Evolutionary conservation across 108 stramenopile genomes (phyloP).

Genomic region (Cylindrotheca fusiformis): DNA sequence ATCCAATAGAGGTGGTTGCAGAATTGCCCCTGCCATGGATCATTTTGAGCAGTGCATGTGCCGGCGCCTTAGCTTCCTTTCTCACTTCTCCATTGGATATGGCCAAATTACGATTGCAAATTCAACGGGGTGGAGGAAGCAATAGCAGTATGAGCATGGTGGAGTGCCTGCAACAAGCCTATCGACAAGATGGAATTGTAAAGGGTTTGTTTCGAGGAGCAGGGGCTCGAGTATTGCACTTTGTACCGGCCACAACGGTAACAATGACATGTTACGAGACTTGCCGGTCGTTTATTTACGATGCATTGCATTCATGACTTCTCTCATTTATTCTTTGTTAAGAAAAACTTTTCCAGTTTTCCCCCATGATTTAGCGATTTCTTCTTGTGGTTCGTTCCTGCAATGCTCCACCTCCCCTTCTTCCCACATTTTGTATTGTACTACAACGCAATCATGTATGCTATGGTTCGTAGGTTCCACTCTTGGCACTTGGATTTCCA

Average conservation of each 20-base stretch:
- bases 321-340: too few species aligned
- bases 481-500: slow-evolving; percentile 43
- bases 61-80: slow-evolving; percentile 90
- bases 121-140: slow-evolving; percentile 59
- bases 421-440: not conserved
- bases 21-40: slow-evolving; percentile 59
- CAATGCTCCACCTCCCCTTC: too few species aligned
- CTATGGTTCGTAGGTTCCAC: slow-evolving; percentile 42
- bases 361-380: too few species aligned
- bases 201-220: slow-evolving; percentile 91
- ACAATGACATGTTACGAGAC: slow-evolving; percentile 94
- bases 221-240: slow-evolving; percentile 90
- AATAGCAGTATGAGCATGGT: not conserved
- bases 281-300: slow-evolving; percentile 33
- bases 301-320: too few species aligned
- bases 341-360: too few species aligned
- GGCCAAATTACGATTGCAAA: slow-evolving; percentile 93
- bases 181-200: slow-evolving; percentile 64
- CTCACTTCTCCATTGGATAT: slow-evolving; percentile 97
- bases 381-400: too few species aligned
- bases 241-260: slow-evolving; percentile 90
- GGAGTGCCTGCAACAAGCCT: slow-evolving; percentile 64
- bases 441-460: not conserved
- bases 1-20: too few species aligned
- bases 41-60: slow-evolving; percentile 76